Conservation (phyloP, 345 rosid species). For the Syzygium jambos region DNA sequence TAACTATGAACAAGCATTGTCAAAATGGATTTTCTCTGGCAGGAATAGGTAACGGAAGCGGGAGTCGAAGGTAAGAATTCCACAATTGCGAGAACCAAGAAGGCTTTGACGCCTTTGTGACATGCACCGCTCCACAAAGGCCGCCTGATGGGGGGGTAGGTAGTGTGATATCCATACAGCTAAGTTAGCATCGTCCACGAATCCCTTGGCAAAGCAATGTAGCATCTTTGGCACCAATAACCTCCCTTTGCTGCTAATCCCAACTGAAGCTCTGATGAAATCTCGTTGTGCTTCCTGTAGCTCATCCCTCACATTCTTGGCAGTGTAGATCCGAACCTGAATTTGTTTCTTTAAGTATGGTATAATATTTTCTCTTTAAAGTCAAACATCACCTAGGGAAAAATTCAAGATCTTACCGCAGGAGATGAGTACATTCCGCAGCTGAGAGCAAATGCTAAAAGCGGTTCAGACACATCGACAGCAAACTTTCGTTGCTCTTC, state of each 20-base stretch:
- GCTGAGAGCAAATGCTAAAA: constrained; percentile 75
- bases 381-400: neutral
- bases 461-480: constrained; percentile 50
- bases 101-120: constrained; percentile 60
- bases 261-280: constrained; percentile 69
- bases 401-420: constrained; percentile 37
- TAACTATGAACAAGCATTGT: neutral
- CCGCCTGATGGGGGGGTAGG: constrained; percentile 65
- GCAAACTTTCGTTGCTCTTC: constrained; percentile 64
- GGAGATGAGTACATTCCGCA: constrained; percentile 91
- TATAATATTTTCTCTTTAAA: neutral
- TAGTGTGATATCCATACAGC: constrained; percentile 81
- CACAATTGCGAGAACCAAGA: constrained; percentile 66
- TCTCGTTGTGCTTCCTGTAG: constrained; percentile 79
- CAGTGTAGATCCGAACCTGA: constrained; percentile 73
- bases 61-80: constrained; percentile 68
- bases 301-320: constrained; percentile 56
- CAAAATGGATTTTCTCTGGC: constrained; percentile 23
- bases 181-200: constrained; percentile 61
- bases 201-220: constrained; percentile 64
- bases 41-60: constrained; percentile 76
- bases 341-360: neutral
- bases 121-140: constrained; percentile 76
- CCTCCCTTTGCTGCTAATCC: constrained; percentile 80
- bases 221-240: constrained; percentile 77